phyloP scores from a whole-genome alignment of 2,329 filamentous ascomycete species.

The Venturiaceae sp. region DNA sequence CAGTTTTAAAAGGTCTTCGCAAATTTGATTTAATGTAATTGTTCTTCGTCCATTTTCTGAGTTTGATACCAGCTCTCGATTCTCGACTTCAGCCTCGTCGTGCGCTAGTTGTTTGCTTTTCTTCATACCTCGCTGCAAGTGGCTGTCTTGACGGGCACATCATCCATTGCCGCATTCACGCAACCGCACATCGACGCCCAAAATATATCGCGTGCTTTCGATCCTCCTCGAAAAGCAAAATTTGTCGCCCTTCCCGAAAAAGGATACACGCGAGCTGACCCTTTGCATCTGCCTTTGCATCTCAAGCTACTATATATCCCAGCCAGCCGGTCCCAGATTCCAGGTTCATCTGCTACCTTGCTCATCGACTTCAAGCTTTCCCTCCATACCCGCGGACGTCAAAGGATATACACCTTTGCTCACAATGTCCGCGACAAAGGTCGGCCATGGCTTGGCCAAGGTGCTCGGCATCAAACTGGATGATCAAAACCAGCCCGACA shows the following conservation, averaged over 20 bases:
- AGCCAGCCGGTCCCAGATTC: neutral
- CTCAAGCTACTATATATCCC: neutral
- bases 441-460: constrained; percentile 69
- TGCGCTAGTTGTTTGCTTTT: neutral
- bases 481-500: constrained; percentile 35
- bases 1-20: neutral
- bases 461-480: constrained; percentile 64
- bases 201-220: neutral
- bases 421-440: constrained; percentile 27
- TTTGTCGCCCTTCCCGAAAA: neutral
- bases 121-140: neutral
- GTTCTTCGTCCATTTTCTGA: neutral
- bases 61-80: neutral
- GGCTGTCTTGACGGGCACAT: neutral
- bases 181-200: neutral
- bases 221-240: neutral
- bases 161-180: constrained; percentile 2
- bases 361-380: neutral
- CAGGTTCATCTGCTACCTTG: neutral
- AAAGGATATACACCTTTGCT: neutral
- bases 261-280: neutral
- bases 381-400: neutral
- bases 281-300: neutral
- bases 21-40: neutral
- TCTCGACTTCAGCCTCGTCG: constrained; percentile 6